Conservation (phyloP, 768 basidiomycete genomes). For the Hortiboletus campestris region DNA sequence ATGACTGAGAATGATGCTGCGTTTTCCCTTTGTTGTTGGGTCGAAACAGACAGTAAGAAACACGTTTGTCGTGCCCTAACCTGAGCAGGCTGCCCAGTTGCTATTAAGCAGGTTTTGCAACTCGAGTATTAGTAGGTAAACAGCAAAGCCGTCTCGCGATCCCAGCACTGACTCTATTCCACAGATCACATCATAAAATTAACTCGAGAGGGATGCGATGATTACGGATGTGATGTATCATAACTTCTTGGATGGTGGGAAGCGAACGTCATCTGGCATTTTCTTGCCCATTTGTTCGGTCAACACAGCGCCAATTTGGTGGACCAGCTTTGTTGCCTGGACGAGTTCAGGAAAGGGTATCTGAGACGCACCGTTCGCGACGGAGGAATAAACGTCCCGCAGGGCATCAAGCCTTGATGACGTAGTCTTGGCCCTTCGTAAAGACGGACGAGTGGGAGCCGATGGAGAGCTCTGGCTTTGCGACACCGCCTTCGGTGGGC, state of each 20-base stretch:
- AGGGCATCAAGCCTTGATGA: conserved; percentile 45
- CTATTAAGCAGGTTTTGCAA: too few relatives aligned
- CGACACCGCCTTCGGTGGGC: conserved; percentile 5
- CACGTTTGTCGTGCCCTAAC: too few relatives aligned
- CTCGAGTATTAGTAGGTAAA: not conserved
- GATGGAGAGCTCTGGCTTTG: conserved; percentile 8
- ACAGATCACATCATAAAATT: not conserved
- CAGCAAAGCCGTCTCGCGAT: not conserved
- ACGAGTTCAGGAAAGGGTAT: conserved; percentile 48
- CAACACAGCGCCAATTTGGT: conserved; percentile 45
- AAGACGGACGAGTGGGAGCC: conserved; percentile 12
- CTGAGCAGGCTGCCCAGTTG: too few relatives aligned
- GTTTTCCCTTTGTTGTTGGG: too few relatives aligned
- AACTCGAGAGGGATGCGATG: not conserved
- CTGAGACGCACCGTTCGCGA: conserved; percentile 46
- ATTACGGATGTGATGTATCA: conserved; percentile 49
- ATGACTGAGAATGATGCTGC: too few relatives aligned
- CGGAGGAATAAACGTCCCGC: conserved; percentile 42
- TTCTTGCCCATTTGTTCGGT: conserved; percentile 45
- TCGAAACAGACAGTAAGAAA: too few relatives aligned
- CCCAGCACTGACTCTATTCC: not conserved
- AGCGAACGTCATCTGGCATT: conserved; percentile 16
- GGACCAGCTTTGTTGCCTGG: conserved; percentile 43
- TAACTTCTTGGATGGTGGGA: not conserved
- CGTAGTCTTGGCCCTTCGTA: conserved; percentile 40